Percentiles rank a stretch among this genome's conserved stretches.
These are phyloP conservation scores for Thymus quinquecostatus DNA, from an alignment of 257 asterid genomes.

Conservation along the genomic window DNA sequence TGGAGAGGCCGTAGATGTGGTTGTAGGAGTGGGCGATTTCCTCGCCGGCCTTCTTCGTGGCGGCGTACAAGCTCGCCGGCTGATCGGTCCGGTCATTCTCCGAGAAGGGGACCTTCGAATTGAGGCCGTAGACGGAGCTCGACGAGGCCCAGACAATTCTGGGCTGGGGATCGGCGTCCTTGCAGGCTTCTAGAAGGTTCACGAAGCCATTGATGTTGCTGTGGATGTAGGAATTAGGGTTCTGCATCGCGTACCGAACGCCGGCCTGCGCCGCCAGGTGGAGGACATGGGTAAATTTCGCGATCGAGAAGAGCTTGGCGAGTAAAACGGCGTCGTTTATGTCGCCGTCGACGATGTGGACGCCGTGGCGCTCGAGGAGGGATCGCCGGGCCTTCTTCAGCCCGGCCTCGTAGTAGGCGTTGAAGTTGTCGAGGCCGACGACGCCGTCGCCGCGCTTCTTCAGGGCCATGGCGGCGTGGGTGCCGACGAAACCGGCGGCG, in stretches of 20 bases:
- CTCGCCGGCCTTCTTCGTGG: constrained; percentile 89
- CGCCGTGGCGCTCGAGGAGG: constrained; percentile 57
- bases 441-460: constrained; percentile 82
- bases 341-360: constrained; percentile 63
- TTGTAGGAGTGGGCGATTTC: constrained; percentile 82
- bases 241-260: constrained; percentile 80
- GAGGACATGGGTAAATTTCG: constrained; percentile 74
- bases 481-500: constrained; percentile 82
- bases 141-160: constrained; percentile 80
- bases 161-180: constrained; percentile 68
- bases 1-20: constrained; percentile 75
- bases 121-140: constrained; percentile 82
- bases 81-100: constrained; percentile 74
- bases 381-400: constrained; percentile 71
- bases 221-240: constrained; percentile 67
- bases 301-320: constrained; percentile 50
- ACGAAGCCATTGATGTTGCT: constrained; percentile 78
- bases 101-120: constrained; percentile 81
- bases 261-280: constrained; percentile 94
- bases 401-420: constrained; percentile 66
- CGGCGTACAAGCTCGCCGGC: constrained; percentile 87
- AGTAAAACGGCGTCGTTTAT: constrained; percentile 61
- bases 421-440: constrained; percentile 78
- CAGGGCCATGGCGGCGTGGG: constrained; percentile 63
- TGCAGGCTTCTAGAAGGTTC: constrained; percentile 65